Evolutionary conservation across 306 rosid genomes (phyloP).

Genomic region (Mimosa bimucronata): DNA sequence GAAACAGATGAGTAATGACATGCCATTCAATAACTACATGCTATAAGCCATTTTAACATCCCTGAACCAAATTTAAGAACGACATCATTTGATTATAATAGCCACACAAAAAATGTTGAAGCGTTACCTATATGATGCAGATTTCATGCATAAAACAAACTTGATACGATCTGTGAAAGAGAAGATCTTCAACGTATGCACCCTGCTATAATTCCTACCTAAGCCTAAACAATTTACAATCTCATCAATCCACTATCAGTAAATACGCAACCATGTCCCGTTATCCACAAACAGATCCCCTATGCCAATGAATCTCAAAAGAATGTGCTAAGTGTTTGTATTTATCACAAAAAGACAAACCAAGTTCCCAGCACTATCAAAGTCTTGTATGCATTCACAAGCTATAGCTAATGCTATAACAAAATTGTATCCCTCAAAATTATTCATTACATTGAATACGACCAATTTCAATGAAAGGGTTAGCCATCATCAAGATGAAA

Average conservation of each 20-base stretch:
- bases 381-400: background rate
- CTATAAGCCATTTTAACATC: background rate
- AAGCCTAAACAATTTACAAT: background rate
- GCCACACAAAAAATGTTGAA: background rate
- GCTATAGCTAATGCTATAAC: background rate
- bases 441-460: conserved; percentile 2
- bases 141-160: background rate
- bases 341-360: background rate
- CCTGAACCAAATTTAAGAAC: background rate
- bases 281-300: background rate
- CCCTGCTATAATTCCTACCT: background rate
- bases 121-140: background rate
- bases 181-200: background rate
- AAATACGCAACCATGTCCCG: background rate
- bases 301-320: no score
- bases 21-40: background rate
- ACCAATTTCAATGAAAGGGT: background rate
- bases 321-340: background rate
- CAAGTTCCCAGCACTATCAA: background rate
- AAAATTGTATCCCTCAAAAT: background rate
- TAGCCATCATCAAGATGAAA: conserved; percentile 12
- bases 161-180: background rate
- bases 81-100: background rate
- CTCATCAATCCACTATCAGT: background rate
- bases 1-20: background rate